A percentile compares a stretch with the other conserved stretches of the same genome.
Conservation (phyloP, 495 filamentous ascomycete genomes). For the Lentithecium fluviatile region DNA sequence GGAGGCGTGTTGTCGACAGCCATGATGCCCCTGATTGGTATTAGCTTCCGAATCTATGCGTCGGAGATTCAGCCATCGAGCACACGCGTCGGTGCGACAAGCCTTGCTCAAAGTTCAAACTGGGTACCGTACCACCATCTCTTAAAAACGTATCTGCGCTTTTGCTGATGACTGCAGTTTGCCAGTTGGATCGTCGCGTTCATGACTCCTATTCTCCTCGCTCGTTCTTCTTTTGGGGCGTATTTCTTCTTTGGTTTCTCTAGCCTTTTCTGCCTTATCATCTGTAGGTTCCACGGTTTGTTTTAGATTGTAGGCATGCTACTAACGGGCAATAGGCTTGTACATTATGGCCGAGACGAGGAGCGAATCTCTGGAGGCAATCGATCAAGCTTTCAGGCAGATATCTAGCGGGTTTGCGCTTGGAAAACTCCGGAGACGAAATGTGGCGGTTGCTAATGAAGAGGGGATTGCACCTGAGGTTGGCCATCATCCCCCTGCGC, state of each 20-base stretch:
- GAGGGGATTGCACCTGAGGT: too few relatives aligned
- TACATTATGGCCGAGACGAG: conserved; percentile 59
- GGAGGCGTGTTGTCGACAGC: conserved; percentile 29
- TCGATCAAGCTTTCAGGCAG: conserved; percentile 54
- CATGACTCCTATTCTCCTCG: conserved; percentile 61
- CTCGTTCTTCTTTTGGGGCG: conserved; percentile 53
- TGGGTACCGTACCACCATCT: conserved; percentile 25
- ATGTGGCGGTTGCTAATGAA: too few relatives aligned
- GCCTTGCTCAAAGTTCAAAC: conserved; percentile 30
- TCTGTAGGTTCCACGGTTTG: conserved; percentile 49
- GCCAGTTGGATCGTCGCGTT: conserved; percentile 66
- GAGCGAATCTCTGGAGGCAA: conserved; percentile 56
- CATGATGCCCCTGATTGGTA: conserved; percentile 35
- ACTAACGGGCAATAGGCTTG: too few relatives aligned
- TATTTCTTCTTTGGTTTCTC: conserved; percentile 62
- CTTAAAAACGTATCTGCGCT: not conserved
- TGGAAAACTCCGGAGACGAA: too few relatives aligned
- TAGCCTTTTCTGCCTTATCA: conserved; percentile 50
- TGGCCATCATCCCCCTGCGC: too few relatives aligned
- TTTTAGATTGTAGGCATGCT: too few relatives aligned
- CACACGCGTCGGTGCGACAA: conserved; percentile 33
- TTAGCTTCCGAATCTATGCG: conserved; percentile 37
- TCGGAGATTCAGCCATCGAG: conserved; percentile 35
- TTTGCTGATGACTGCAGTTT: conserved; percentile 10
- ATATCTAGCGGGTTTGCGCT: too few relatives aligned